A percentile compares a stretch with the other conserved stretches of the same genome.
phyloP scores from a whole-genome alignment of 2,329 filamentous ascomycete genomes.

The Stemphylium lycopersici region DNA sequence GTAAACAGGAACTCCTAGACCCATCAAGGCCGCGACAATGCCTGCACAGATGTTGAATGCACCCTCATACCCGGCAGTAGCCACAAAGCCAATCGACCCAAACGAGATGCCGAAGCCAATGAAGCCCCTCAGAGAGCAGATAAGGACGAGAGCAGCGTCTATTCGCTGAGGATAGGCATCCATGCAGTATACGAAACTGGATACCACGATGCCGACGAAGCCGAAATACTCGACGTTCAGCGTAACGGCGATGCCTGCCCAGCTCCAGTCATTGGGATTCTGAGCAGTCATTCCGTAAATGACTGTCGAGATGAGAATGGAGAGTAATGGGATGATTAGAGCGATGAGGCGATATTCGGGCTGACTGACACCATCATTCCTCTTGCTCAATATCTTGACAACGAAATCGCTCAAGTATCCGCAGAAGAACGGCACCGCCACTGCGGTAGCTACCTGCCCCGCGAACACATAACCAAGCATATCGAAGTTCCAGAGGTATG shows the following conservation, averaged over 20 bases:
- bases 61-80: slow-evolving; percentile 11
- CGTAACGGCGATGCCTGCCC: slow-evolving; percentile 17
- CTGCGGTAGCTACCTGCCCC: slow-evolving; percentile 12
- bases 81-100: slow-evolving; percentile 10
- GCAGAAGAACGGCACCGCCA: slow-evolving; percentile 17
- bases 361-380: slow-evolving; percentile 6
- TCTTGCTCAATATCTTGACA: slow-evolving; percentile 10
- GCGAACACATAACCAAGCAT: slow-evolving; percentile 18
- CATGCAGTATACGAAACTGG: slow-evolving; percentile 17
- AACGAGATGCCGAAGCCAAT: slow-evolving; percentile 20
- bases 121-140: slow-evolving; percentile 17
- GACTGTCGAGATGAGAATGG: slow-evolving; percentile 14
- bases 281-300: slow-evolving; percentile 15
- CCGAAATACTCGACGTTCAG: slow-evolving; percentile 18
- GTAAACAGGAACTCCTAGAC: slow-evolving; percentile 10
- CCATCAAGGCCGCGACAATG: slow-evolving; percentile 14
- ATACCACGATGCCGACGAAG: slow-evolving; percentile 14
- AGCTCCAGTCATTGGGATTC: slow-evolving; percentile 11
- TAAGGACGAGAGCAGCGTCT: slow-evolving; percentile 16
- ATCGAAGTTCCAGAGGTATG: slow-evolving; percentile 14
- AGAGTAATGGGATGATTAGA: slow-evolving; percentile 9
- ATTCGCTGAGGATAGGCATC: slow-evolving; percentile 19
- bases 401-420: slow-evolving; percentile 11
- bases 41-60: slow-evolving; percentile 18
- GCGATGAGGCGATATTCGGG: slow-evolving; percentile 14